Evolutionary conservation across 208 protist genomes (phyloP).

Genomic region (Leishmania tarentolae): DNA sequence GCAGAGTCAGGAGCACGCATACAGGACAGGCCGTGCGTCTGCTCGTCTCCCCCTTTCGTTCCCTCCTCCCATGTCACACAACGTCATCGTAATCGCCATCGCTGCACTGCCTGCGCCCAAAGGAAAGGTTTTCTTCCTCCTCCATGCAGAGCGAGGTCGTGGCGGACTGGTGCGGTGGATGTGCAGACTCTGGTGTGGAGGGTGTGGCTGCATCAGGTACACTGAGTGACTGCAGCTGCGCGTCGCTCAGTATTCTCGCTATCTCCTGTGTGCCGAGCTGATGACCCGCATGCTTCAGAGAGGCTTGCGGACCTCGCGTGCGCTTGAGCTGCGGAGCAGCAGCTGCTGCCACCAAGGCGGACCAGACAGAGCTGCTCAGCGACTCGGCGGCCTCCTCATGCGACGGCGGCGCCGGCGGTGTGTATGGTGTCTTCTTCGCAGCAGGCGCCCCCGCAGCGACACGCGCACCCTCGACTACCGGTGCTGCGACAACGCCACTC

Average conservation of each 20-base stretch:
- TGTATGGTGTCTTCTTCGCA: background rate
- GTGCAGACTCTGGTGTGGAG: background rate
- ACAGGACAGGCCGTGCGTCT: background rate
- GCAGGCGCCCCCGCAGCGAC: background rate
- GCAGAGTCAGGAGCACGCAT: background rate
- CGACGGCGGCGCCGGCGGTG: background rate
- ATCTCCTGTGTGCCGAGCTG: conserved; percentile 51
- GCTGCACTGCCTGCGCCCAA: background rate
- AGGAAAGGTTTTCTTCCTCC: background rate
- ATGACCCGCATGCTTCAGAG: conserved; percentile 41
- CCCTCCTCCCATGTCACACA: background rate
- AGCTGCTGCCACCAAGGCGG: background rate
- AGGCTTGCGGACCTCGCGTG: conserved; percentile 22
- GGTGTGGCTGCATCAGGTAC: background rate
- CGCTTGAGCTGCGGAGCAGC: conserved; percentile 20
- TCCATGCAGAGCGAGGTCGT: background rate
- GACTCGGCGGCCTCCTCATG: background rate
- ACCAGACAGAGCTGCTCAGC: conserved; percentile 10
- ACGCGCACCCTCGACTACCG: background rate
- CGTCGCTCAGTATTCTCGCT: conserved; percentile 3
- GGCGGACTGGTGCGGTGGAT: background rate
- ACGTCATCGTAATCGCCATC: background rate
- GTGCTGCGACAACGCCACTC: background rate
- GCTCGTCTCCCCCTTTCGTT: background rate
- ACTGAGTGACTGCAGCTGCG: background rate